These are phyloP conservation scores for Echium plantagineum DNA, from an alignment of 257 asterid genomes.

Conservation along the genomic window DNA sequence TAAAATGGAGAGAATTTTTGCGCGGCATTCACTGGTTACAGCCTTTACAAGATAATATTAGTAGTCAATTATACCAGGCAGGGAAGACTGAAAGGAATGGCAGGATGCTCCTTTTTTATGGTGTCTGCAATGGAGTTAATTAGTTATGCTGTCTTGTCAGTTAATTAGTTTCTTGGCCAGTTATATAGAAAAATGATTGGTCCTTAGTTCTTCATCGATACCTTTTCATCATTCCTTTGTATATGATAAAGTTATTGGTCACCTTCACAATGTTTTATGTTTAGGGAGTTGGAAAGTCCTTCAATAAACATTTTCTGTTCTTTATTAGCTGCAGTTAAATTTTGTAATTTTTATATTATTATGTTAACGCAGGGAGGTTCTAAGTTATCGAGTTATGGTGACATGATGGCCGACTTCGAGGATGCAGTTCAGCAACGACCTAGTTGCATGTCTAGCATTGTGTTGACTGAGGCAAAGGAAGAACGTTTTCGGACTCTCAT, in stretches of 20 bases:
- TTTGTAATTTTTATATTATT: slow-evolving; percentile 1
- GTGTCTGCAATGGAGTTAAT: too few species aligned
- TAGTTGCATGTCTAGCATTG: slow-evolving; percentile 48
- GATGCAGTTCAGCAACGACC: slow-evolving; percentile 71
- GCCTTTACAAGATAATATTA: too few species aligned
- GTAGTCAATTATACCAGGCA: too few species aligned
- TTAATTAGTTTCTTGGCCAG: too few species aligned
- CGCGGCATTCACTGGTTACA: too few species aligned
- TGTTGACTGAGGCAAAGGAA: slow-evolving; percentile 50
- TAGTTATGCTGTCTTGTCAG: too few species aligned
- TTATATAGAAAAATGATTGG: too few species aligned
- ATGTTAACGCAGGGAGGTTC: slow-evolving; percentile 38
- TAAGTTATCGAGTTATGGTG: slow-evolving; percentile 47
- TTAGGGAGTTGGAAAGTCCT: background rate
- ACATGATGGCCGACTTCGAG: slow-evolving; percentile 83
- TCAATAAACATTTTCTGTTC: background rate
- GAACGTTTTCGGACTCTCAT: slow-evolving; percentile 51
- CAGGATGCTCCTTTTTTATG: too few species aligned
- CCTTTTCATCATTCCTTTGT: background rate
- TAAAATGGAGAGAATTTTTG: too few species aligned
- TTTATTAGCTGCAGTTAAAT: background rate
- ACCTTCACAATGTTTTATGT: background rate
- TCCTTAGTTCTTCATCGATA: background rate
- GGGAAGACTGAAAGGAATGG: too few species aligned
- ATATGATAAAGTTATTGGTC: background rate